Evolutionary conservation across 2,329 filamentous ascomycete species (phyloP), one percentile per base, ranked within the genome.

Genomic region (Emericellopsis cladophorae): DNA sequence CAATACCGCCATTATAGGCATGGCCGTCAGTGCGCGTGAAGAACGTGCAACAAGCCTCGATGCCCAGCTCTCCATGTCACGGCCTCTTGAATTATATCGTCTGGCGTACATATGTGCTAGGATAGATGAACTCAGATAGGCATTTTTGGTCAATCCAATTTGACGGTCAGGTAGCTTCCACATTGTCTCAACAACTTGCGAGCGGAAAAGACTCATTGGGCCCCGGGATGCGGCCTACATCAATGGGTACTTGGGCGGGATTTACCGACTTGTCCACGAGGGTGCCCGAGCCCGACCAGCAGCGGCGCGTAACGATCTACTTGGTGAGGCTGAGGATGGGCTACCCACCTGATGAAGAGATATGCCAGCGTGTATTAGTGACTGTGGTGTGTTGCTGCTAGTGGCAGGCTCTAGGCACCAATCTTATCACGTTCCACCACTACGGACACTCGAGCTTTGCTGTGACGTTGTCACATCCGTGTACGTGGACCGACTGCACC

Each of bases 111-210:
- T 21, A 21, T 21, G 18, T 21, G 5, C 18, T 21, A 21, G 18
- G 5, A 21, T 21, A 21, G 18, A 21, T 21, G 18, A 21, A 21
- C 18, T 21, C 4, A 21, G 3, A 21, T 5, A 5, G 18, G 18
- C 31, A 51, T 74, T 15, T 68, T n/a, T n/a, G n/a, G n/a, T n/a
- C n/a, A n/a, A n/a, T n/a, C 68, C 3, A 52, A 72, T 39, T 50
- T 58, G 14, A 55, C 55, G 2, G 43, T 55, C 32, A 44, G 50
- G 10, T 53, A 58, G 12, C 52, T 72, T 14, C 53, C 59, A n/a
- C 40, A 49, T 2, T 58, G 54, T 9, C 50, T 75, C 18, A 51
- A 55, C n/a, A 47, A 54, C 1, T 62, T 72, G 42, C 53, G 56
- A 40, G 29, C 31, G 12, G 24, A 42, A 31, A 12, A 32, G 9